Base-by-base conservation (phyloP, 1,139 yeast genomes). In the Saccharomyces hybrid region DNA sequence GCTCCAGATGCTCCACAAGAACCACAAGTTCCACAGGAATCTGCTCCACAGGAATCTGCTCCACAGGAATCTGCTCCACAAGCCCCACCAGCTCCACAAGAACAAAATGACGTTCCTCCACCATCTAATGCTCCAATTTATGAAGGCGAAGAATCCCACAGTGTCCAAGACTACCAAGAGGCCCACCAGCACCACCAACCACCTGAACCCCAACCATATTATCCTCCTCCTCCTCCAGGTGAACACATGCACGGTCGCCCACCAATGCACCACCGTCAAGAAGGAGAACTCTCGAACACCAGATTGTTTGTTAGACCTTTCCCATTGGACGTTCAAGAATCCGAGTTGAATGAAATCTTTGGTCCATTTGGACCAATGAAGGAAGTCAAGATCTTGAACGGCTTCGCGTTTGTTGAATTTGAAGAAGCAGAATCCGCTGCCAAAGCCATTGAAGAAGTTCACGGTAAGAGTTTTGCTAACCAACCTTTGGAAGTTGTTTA, bases 341-440 rank as follows among this genome's bases (percentile, higher is more conserved):
- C 83, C 58, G 86, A 84, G 64, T 71, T 86, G 54, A 83, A 83
- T 71, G 88, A 81, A 55, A 83, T 82, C 68, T 85, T 86, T 66
- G 71, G 82, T 14, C 76, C 81, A 56, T 77, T 76, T 57, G 95
- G 91, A 61, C 80, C 85, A 52, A 74, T 86, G 62, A 75, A 76
- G 59, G 89, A 84, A 64, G 82, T 84, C 53, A 84, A 83, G 69
- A 71, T 85, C 64, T 78, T 84, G 79, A 82, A 85, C 67, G 91
- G 91, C 49, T 85, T 83, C 67, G 93, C 89, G 42, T 85, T 85
- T 64, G 82, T 86, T 57, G 85, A 85, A 64, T 86, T 77, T 63
- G 88, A 83, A 68, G 78, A 75, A 55, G 72, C 82, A 31, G 91
- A 84, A 52, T 80, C 80, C 61, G 90, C 93, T 50, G 73, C 77